Conservation (phyloP, 1,284 basidiomycete species). For the Leccinum pallidistipes region DNA sequence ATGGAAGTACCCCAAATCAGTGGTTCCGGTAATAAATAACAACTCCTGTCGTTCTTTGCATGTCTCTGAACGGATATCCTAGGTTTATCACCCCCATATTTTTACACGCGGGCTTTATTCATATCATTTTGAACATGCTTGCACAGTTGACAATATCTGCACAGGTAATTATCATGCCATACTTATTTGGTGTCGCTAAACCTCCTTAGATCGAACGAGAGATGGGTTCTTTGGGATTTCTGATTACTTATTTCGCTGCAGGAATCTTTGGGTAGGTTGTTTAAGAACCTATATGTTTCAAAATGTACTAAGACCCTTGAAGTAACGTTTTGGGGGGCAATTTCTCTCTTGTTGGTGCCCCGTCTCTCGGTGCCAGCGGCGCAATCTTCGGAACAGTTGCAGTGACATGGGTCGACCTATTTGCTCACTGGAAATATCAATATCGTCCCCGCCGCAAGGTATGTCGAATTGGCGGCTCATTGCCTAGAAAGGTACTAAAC, state of each 20-base stretch:
- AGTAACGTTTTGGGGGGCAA: conserved; percentile 89
- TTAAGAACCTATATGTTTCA: neutral
- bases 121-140: conserved; percentile 86
- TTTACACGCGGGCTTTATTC: conserved; percentile 89
- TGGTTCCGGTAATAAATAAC: conserved; percentile 64
- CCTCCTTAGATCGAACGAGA: conserved; percentile 71
- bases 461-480: conserved; percentile 7
- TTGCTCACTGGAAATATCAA: conserved; percentile 91
- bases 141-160: conserved; percentile 81
- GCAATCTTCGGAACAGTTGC: conserved; percentile 93
- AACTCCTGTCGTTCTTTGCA: neutral
- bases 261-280: conserved; percentile 81
- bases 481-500: conserved; percentile 1
- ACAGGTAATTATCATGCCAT: conserved; percentile 50
- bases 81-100: conserved; percentile 89
- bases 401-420: conserved; percentile 85
- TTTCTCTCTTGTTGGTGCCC: conserved; percentile 86
- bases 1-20: conserved; percentile 72
- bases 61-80: conserved; percentile 14
- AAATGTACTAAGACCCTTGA: conserved; percentile 9
- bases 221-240: conserved; percentile 83
- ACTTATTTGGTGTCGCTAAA: conserved; percentile 1
- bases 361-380: conserved; percentile 91
- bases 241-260: conserved; percentile 83
- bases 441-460: conserved; percentile 79